phyloP scores from a whole-genome alignment of 1,284 basidiomycete species.

The Puccinia brachypodii region DNA sequence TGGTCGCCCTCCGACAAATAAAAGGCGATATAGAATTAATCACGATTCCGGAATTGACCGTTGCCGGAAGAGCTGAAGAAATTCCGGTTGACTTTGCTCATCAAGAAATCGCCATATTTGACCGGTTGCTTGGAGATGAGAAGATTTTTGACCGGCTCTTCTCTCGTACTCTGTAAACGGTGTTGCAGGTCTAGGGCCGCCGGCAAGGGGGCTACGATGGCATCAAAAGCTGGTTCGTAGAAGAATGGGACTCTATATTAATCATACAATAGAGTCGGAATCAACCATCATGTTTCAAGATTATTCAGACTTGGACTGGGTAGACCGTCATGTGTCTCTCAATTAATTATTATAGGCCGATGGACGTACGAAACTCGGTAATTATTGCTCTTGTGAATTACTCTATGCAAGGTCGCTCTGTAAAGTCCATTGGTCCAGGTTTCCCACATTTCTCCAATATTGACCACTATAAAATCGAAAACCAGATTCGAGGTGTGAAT shows the following conservation, averaged over 20 bases:
- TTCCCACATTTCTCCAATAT: slow-evolving; percentile 60
- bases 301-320: too few relatives aligned
- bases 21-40: background rate
- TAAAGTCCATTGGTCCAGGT: slow-evolving; percentile 79
- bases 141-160: slow-evolving; percentile 49
- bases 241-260: slow-evolving; percentile 71
- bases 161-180: slow-evolving; percentile 20
- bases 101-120: slow-evolving; percentile 72
- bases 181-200: slow-evolving; percentile 60
- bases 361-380: slow-evolving; percentile 62
- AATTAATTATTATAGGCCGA: too few relatives aligned
- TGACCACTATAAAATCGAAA: slow-evolving; percentile 19
- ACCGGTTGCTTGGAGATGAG: slow-evolving; percentile 62
- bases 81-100: slow-evolving; percentile 70
- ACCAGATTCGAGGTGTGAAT: too few relatives aligned
- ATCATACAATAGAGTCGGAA: background rate
- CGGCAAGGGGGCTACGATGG: slow-evolving; percentile 65
- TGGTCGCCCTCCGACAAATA: background rate
- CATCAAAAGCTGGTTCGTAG: slow-evolving; percentile 77
- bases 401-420: slow-evolving; percentile 72
- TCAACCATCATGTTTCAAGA: too few relatives aligned
- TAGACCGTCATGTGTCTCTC: slow-evolving; percentile 61
- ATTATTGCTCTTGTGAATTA: slow-evolving; percentile 69
- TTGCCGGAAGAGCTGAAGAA: slow-evolving; percentile 59
- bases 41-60: background rate